A percentile compares a stretch with the other conserved stretches of the same genome.
Conservation (phyloP, 2,329 filamentous ascomycete species). For the Colletotrichum sp. region DNA sequence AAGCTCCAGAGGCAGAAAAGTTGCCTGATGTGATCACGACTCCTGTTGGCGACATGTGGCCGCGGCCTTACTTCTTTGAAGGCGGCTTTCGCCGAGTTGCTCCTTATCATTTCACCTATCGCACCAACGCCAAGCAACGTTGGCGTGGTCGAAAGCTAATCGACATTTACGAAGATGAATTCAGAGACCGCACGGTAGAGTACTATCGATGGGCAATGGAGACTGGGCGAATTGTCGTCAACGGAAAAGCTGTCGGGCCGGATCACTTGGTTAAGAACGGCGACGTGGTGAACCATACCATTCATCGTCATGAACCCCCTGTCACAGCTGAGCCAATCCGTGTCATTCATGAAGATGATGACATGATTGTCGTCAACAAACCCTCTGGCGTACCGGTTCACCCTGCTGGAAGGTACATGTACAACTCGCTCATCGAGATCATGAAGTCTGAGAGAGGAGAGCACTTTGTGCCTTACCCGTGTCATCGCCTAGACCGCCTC, state of each 20-base stretch:
- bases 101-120: conserved; percentile 93
- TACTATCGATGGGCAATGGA: conserved; percentile 91
- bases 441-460: conserved; percentile 75
- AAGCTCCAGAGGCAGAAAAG: not conserved
- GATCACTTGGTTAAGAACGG: conserved; percentile 83
- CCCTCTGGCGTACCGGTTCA: conserved; percentile 95
- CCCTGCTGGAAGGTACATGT: conserved; percentile 92
- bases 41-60: conserved; percentile 46
- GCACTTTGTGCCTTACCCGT: conserved; percentile 67
- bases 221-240: conserved; percentile 77
- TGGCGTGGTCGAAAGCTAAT: conserved; percentile 84
- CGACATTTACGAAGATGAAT: conserved; percentile 90
- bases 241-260: conserved; percentile 72
- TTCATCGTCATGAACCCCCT: conserved; percentile 95
- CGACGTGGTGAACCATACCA: conserved; percentile 87
- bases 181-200: conserved; percentile 81
- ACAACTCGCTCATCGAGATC: conserved; percentile 93
- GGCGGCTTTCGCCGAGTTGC: conserved; percentile 81
- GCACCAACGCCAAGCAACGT: conserved; percentile 91
- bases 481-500: conserved; percentile 90
- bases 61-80: conserved; percentile 80
- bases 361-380: conserved; percentile 97
- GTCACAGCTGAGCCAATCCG: conserved; percentile 81
- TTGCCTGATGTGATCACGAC: conserved; percentile 30
- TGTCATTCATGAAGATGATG: conserved; percentile 88